Evolutionary conservation across 441 rosid genomes (phyloP).

Genomic region (Corymbia calophylla): DNA sequence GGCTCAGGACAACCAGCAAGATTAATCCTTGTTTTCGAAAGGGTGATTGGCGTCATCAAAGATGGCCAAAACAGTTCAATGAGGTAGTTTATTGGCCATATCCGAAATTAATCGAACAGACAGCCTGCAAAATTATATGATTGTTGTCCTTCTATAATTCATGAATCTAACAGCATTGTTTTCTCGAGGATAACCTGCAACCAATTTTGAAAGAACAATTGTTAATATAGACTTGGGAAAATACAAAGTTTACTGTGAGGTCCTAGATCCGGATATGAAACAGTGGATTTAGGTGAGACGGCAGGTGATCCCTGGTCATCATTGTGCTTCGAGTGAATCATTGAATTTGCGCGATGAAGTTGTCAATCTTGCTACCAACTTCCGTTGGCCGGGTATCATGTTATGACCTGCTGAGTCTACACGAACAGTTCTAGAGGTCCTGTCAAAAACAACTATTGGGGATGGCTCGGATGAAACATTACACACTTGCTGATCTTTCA

Average conservation of each 20-base stretch:
- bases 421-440: background rate
- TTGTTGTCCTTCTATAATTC: background rate
- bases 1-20: background rate
- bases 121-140: background rate
- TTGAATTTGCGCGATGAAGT: background rate
- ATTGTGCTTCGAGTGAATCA: background rate
- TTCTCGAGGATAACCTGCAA: background rate
- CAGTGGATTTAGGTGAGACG: background rate
- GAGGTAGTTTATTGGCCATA: background rate
- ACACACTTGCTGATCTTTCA: background rate
- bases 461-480: background rate
- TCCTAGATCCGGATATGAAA: accelerated
- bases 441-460: background rate
- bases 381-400: background rate
- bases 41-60: background rate
- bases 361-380: background rate
- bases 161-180: background rate
- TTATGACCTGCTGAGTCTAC: accelerated
- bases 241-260: background rate
- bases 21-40: background rate
- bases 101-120: background rate
- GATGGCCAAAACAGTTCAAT: background rate
- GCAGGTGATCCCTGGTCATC: background rate
- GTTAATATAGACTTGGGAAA: background rate
- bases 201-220: background rate